These are phyloP conservation scores for Penicillium pancosmium DNA, from an alignment of 495 filamentous ascomycete genomes.

Conservation along the genomic window DNA sequence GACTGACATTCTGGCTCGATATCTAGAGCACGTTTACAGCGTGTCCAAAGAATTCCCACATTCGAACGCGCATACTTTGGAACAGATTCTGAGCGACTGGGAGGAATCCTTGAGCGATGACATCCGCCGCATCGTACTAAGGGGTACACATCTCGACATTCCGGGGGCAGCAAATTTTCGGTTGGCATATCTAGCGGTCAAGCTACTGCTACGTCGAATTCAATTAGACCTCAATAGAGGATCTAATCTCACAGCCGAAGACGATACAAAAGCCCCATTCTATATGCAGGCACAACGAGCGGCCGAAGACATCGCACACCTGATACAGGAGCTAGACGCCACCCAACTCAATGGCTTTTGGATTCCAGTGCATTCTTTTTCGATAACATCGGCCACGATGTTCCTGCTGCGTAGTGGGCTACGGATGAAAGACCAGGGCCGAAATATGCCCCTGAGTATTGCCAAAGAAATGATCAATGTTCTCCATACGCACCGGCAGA, in stretches of 20 bases:
- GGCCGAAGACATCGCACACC: slow-evolving; percentile 38
- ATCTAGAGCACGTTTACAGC: slow-evolving; percentile 40
- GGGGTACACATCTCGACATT: slow-evolving; percentile 21
- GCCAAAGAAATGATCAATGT: slow-evolving; percentile 14
- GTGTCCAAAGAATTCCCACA: slow-evolving; percentile 15
- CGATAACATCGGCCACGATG: slow-evolving; percentile 32
- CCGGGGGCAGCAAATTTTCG: slow-evolving; percentile 43
- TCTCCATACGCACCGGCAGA: slow-evolving; percentile 12
- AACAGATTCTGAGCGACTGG: slow-evolving; percentile 30
- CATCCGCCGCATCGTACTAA: slow-evolving; percentile 26
- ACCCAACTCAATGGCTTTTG: slow-evolving; percentile 35
- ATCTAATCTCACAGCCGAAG: slow-evolving; percentile 8
- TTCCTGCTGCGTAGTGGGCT: slow-evolving; percentile 34
- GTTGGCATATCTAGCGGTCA: slow-evolving; percentile 38
- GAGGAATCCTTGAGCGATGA: slow-evolving; percentile 26
- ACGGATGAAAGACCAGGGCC: slow-evolving; percentile 13
- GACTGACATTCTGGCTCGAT: slow-evolving; percentile 41
- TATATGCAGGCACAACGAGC: slow-evolving; percentile 20
- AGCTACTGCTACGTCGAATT: slow-evolving; percentile 35
- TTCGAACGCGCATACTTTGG: slow-evolving; percentile 17
- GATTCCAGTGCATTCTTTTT: slow-evolving; percentile 37
- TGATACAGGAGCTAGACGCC: slow-evolving; percentile 35
- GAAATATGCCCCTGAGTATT: slow-evolving; percentile 19
- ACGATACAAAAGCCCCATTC: slow-evolving; percentile 1
- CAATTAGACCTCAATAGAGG: slow-evolving; percentile 26